Evolutionary conservation across 305 asterid genomes (phyloP).

Genomic region (Fraxinus latifolia): DNA sequence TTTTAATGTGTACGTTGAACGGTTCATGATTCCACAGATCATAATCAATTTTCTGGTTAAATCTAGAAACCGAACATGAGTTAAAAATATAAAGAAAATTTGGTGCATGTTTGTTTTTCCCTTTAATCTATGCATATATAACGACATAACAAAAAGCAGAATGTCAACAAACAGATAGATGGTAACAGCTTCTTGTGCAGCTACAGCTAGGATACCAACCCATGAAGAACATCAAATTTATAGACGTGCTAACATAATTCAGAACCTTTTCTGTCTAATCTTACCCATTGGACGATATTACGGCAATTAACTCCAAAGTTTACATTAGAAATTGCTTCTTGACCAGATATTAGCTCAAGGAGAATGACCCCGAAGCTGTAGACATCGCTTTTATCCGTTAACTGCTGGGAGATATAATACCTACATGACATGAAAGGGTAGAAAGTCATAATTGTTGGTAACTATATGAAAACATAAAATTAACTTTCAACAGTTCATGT

Average conservation of each 20-base stretch:
- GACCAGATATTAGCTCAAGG: slow-evolving; percentile 90
- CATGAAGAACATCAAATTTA: neutral
- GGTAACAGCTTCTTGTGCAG: neutral
- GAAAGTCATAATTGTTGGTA: neutral
- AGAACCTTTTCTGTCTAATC: neutral
- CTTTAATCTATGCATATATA: neutral
- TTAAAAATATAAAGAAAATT: neutral
- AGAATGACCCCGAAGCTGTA: slow-evolving; percentile 96
- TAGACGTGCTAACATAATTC: neutral
- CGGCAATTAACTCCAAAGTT: slow-evolving; percentile 83
- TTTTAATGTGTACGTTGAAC: neutral
- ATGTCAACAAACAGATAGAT: neutral
- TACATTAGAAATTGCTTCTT: slow-evolving; percentile 95
- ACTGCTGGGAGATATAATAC: slow-evolving; percentile 93
- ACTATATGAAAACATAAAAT: neutral
- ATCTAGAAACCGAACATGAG: neutral
- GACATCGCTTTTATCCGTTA: slow-evolving; percentile 93
- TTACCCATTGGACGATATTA: slow-evolving; percentile 97
- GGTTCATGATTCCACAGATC: neutral
- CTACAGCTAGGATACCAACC: neutral
- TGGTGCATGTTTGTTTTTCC: neutral
- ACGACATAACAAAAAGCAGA: neutral
- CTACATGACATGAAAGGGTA: slow-evolving; percentile 34
- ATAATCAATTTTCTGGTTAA: neutral
- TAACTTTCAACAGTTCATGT: neutral